Evolutionary conservation across 1,284 basidiomycete species (phyloP).

Genomic region (Athelia sp.): DNA sequence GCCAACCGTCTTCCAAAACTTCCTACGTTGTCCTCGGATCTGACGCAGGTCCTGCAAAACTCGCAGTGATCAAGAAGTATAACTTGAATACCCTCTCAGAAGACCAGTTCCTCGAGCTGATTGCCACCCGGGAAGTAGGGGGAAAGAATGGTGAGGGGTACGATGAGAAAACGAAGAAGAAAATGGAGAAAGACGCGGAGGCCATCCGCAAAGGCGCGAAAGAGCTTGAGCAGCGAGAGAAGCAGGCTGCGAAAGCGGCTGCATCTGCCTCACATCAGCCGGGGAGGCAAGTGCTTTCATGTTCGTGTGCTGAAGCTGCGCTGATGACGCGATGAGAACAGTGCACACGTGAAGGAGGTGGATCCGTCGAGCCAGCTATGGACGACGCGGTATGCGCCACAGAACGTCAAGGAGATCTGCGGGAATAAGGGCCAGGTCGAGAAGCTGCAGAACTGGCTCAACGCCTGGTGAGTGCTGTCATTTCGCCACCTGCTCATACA

Average conservation of each 20-base stretch:
- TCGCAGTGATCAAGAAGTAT: constrained; percentile 82
- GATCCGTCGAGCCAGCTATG: constrained; percentile 72
- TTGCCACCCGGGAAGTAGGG: constrained; percentile 57
- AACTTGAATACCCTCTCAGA: constrained; percentile 76
- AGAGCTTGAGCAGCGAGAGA: constrained; percentile 72
- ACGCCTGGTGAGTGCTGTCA: constrained; percentile 64
- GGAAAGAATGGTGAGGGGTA: constrained; percentile 32
- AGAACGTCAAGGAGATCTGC: constrained; percentile 84
- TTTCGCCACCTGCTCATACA: background rate
- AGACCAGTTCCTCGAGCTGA: constrained; percentile 84
- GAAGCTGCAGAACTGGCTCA: constrained; percentile 84
- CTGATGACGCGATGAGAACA: constrained; percentile 63
- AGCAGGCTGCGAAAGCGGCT: constrained; percentile 39
- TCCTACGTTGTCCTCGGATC: constrained; percentile 87
- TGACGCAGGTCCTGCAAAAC: constrained; percentile 85
- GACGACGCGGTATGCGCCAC: constrained; percentile 95
- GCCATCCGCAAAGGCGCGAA: constrained; percentile 70
- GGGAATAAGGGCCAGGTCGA: constrained; percentile 93
- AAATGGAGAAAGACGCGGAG: constrained; percentile 77
- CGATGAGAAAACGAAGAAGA: constrained; percentile 81
- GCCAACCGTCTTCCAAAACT: constrained; percentile 87
- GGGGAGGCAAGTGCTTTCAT: constrained; percentile 14
- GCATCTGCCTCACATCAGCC: constrained; percentile 13
- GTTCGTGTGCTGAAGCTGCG: background rate
- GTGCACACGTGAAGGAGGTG: constrained; percentile 23